These are phyloP conservation scores for Bigelowiella natans DNA, from an alignment of 78 protist genomes.

Conservation along the genomic window DNA sequence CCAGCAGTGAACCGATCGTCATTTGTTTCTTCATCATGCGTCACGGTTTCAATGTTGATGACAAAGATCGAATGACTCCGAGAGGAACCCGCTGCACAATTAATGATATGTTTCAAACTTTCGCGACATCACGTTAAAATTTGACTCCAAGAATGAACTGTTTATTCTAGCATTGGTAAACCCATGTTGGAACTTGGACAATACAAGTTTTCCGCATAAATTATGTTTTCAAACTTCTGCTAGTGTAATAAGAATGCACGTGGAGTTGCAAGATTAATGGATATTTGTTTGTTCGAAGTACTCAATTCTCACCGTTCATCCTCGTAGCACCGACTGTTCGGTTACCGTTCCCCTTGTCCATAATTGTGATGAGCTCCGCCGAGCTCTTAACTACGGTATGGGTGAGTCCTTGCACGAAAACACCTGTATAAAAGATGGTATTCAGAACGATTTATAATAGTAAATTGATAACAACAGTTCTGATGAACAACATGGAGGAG, in stretches of 20 bases:
- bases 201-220: no score
- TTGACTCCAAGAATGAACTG: no score
- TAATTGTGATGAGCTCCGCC: constrained; percentile 36
- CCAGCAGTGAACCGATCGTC: constrained; percentile 6
- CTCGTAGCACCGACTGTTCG: constrained; percentile 59
- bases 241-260: no score
- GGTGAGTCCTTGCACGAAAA: constrained; percentile 47
- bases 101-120: no score
- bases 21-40: not conserved
- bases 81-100: not conserved
- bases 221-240: no score
- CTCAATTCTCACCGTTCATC: constrained; percentile 59
- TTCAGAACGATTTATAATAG: not conserved
- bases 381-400: constrained; percentile 14
- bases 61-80: constrained; percentile 4
- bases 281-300: no score
- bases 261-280: no score
- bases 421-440: not conserved
- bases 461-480: no score
- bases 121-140: no score
- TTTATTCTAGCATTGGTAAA: no score
- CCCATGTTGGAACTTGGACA: no score
- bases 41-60: not conserved
- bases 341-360: constrained; percentile 39
- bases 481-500: no score